Evolutionary conservation across 1,139 yeast species (phyloP), one percentile per base, ranked within the genome.

Genomic region (Saccharomyces hybrid): DNA sequence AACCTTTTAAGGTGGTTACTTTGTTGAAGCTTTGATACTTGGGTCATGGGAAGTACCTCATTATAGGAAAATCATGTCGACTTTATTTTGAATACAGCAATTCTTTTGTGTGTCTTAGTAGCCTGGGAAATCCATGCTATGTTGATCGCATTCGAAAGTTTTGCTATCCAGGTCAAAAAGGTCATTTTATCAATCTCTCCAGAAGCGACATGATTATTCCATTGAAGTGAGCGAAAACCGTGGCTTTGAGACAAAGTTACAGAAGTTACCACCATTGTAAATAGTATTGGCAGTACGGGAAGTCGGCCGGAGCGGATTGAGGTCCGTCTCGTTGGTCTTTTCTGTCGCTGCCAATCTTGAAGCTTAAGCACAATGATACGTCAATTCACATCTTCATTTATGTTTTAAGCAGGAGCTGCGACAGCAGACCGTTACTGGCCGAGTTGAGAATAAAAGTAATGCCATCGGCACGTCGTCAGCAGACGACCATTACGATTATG

Each of bases 341-440:
- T 16, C 5, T 38, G 42, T 38, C 5, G 5, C 3, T 20, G 42
- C 13, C 42, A 38, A 38, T 9, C 42, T 38, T 38, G 42, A 8
- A 38, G 42, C 23, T 16, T 38, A 8, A 16, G 11, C 25, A 9
- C 25, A 3, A 16, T 16, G 23, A 16, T 38, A 2, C 5, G 42
- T 38, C 11, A 6, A 38, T 38, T 4, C 2, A 7, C 23, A 4
- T 8, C 7, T 34, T 8, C 23, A 38, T 6, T 16, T 9, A 8
- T 38, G 42, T 38, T 8, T 38, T 8, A 3, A 9, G 42, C 23
- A 2, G 11, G 9, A 89, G 77, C 83, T 91, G 72, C 3, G 23
- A 3, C 3, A 20, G 23, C 23, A 20, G 23, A 3, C 23, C 23
- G 82, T 91, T 69, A 85, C 97, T 38, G 42, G 42, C 42, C 42